phyloP scores from a whole-genome alignment of 352 stramenopile genomes.

The Globisporangium cystogenes region DNA sequence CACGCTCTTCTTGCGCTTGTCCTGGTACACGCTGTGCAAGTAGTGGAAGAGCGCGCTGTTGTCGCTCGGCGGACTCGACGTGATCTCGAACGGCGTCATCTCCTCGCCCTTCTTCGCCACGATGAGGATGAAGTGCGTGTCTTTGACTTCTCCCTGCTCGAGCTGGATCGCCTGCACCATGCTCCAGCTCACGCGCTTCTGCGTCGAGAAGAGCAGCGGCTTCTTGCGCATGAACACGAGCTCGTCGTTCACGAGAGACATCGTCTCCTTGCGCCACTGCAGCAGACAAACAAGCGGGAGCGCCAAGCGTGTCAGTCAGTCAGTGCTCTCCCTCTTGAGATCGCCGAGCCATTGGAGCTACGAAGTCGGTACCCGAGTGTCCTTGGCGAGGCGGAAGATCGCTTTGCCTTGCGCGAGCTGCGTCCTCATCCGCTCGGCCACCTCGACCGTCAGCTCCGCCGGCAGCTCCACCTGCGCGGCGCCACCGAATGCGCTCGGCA shows the following conservation, averaged over 20 bases:
- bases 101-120: slow-evolving; percentile 24
- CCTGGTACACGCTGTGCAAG: slow-evolving; percentile 19
- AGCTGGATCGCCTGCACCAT: slow-evolving; percentile 30
- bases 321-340: too few relatives aligned
- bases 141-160: slow-evolving; percentile 19
- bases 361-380: slow-evolving; percentile 8
- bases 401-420: slow-evolving; percentile 12
- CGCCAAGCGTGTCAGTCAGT: background rate
- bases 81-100: slow-evolving; percentile 26
- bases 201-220: slow-evolving; percentile 22
- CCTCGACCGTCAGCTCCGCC: background rate
- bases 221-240: slow-evolving; percentile 32
- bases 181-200: slow-evolving; percentile 23
- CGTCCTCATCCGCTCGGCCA: slow-evolving; percentile 3
- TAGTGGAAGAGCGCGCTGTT: slow-evolving; percentile 19
- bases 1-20: slow-evolving; percentile 18
- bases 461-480: slow-evolving; percentile 2
- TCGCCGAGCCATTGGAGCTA: background rate
- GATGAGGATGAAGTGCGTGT: slow-evolving; percentile 34
- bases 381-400: slow-evolving; percentile 15
- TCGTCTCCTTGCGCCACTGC: slow-evolving; percentile 33
- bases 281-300: background rate
- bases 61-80: slow-evolving; percentile 16
- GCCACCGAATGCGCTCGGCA: background rate
- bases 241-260: slow-evolving; percentile 20